Conservation (phyloP, 1,139 yeast genomes). For the Starmera stellimalicola region DNA sequence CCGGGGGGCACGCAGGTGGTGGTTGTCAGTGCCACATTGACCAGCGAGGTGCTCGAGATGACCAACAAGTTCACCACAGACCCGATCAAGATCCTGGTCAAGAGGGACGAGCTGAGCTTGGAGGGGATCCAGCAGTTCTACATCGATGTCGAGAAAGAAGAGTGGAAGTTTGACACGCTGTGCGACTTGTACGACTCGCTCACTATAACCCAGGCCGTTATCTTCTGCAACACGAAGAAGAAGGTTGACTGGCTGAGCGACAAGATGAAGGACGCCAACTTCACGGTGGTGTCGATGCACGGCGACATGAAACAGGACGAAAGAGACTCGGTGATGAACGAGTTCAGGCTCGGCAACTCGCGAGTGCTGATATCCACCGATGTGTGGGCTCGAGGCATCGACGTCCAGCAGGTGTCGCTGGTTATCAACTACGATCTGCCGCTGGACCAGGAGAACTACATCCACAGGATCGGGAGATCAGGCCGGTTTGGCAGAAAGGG, state of each 20-base stretch:
- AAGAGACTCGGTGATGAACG: slow-evolving; percentile 82
- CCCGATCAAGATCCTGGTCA: slow-evolving; percentile 85
- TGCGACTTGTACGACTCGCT: slow-evolving; percentile 92
- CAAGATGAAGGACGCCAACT: slow-evolving; percentile 71
- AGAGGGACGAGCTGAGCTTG: slow-evolving; percentile 78
- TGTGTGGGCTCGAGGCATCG: slow-evolving; percentile 97
- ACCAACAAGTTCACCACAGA: slow-evolving; percentile 83
- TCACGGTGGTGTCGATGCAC: slow-evolving; percentile 90
- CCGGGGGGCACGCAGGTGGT: slow-evolving; percentile 86
- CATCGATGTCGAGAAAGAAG: slow-evolving; percentile 82
- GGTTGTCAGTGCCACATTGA: slow-evolving; percentile 88
- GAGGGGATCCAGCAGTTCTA: slow-evolving; percentile 88
- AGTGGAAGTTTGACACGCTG: slow-evolving; percentile 90
- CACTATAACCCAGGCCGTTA: slow-evolving; percentile 92
- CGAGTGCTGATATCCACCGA: slow-evolving; percentile 90
- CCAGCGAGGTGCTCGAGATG: slow-evolving; percentile 76
- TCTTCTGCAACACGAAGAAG: slow-evolving; percentile 86
- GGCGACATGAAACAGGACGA: slow-evolving; percentile 97
- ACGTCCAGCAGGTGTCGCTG: slow-evolving; percentile 92
- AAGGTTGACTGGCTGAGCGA: slow-evolving; percentile 87
- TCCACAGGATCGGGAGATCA: slow-evolving; percentile 90
- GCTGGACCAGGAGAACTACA: slow-evolving; percentile 73
- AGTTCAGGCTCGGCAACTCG: slow-evolving; percentile 66
- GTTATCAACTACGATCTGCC: slow-evolving; percentile 93
- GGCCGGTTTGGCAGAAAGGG: slow-evolving; percentile 97